Evolutionary conservation across 768 basidiomycete species (phyloP), one percentile per base, ranked within the genome.

Genomic region (Podaxis carcinomalis): DNA sequence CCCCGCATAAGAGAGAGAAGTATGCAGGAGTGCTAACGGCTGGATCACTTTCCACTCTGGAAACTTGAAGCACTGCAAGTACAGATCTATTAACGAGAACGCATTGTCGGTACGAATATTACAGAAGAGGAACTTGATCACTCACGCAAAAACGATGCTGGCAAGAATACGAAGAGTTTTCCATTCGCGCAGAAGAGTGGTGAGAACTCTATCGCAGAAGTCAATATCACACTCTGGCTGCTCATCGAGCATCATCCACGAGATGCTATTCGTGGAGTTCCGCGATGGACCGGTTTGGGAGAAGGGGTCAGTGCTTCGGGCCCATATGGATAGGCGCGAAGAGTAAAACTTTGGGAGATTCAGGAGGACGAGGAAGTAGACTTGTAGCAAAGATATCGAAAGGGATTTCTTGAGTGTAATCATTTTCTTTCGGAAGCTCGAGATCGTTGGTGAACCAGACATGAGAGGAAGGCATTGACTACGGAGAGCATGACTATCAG

Each of bases 261-360:
- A 25, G 44, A 42, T 28, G 14, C 55, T 56, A 27, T 58, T 37
- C 28, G 28, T 25, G 23, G 13, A 16, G 49, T 58, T 57, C 46
- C 47, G 42, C 5, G 49, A 40, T 25, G 25, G 49, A 19, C 49
- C 40, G 4, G 57, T 51, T 3, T 51, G 46, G 5, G 32, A 16
- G 16, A 51, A 21, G 14, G 36, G 57, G n/a, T 58, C 57, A 13
- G 25, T 27, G 11, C 16, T 40, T 23, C 23, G 57, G 7, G 47
- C 21, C 57, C 57, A 58, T 6, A 32, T 51, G 27, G 11, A 25
- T 51, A 58, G 11, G 7, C 57, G 57, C 25, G 57, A 58, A 13
- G 58, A 39, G 23, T 51, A 59, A 28, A 59, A 51, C 11, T 40
- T 40, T n/a, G 58, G 57, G n/a, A 52, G 58, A 27, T 59, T 13